Conservation (phyloP, 2,329 filamentous ascomycete genomes). For the Westerdykella sp. region DNA sequence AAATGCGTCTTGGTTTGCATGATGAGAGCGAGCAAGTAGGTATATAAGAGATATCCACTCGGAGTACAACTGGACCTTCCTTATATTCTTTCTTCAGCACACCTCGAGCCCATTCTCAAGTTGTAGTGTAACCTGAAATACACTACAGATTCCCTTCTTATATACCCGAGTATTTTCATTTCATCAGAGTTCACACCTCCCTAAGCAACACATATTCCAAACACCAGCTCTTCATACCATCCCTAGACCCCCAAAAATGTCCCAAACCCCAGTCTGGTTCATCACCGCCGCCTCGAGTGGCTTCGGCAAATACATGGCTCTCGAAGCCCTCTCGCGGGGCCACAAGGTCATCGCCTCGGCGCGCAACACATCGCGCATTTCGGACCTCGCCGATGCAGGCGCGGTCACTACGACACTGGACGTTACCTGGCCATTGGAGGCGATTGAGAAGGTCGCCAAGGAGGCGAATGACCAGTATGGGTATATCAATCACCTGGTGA, state of each 20-base stretch:
- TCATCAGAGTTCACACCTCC: no score
- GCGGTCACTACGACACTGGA: slow-evolving; percentile 38
- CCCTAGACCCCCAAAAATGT: slow-evolving; percentile 3
- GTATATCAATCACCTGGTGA: slow-evolving; percentile 42
- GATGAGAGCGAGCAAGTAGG: no score
- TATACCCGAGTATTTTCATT: no score
- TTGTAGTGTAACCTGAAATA: no score
- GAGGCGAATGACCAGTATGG: slow-evolving; percentile 38
- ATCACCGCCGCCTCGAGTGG: slow-evolving; percentile 47
- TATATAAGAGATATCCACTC: no score
- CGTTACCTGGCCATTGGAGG: slow-evolving; percentile 33
- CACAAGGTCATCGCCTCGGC: slow-evolving; percentile 47
- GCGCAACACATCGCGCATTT: slow-evolving; percentile 35
- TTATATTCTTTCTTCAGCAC: no score
- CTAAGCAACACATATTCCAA: no score
- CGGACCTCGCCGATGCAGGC: slow-evolving; percentile 30
- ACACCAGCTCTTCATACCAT: no score
- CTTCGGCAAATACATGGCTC: slow-evolving; percentile 43
- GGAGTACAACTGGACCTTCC: no score
- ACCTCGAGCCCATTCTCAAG: no score
- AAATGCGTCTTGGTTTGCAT: no score
- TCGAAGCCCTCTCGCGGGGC: slow-evolving; percentile 40
- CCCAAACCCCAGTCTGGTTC: slow-evolving; percentile 40
- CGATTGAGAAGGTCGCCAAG: slow-evolving; percentile 34
- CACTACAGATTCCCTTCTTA: no score